Evolutionary conservation across 1,284 basidiomycete genomes (phyloP), one percentile per base, ranked within the genome.

Genomic region (Volvariella volvacea): DNA sequence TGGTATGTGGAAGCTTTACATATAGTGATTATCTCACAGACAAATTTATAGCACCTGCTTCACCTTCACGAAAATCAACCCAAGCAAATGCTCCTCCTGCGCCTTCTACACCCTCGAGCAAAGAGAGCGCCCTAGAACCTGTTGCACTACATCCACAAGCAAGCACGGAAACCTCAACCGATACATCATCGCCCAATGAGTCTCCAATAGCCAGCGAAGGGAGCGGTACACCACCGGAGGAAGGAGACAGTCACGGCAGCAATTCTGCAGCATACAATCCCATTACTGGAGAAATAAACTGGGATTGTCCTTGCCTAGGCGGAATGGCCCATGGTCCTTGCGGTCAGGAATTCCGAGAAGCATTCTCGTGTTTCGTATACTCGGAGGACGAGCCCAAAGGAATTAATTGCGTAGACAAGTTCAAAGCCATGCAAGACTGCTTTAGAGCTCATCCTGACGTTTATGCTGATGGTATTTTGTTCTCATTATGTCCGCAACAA

Each of bases 281-380:
- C 16, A 91, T 83, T 53, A 99, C 95, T 0, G 95, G 95, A 41
- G 92, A 96, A 73, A 95, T 97, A 59, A 97, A 97, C 70, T 97
- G 93, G 92, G 92, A 95, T 62, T 97, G 92, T 62, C 91, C 92
- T 1, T 99, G 95, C 63, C 80, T 99, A 9, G 95, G 95, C 20
- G 96, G 95, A 45, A 98, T 99, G 96, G 94, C 96, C 2, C 76
- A 97, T 58, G 96, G 96, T 4, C 92, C 94, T 1, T 99, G 95
- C 59, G 95, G 95, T 9, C 76, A 80, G 51, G 78, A 98, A 57
- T 99, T 99, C 74, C 86, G 90, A 55, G 88, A 86, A 50, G 95
- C 96, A 0, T 99, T 99, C 70, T 92, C 91, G 33, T 99, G 95
- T 70, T 99, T 99, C 56, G 83, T 99, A 3, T 88, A 81, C 65